These are phyloP conservation scores for Paracamarosporium sp. DNA, from an alignment of 2,329 filamentous ascomycete genomes.

Conservation along the genomic window DNA sequence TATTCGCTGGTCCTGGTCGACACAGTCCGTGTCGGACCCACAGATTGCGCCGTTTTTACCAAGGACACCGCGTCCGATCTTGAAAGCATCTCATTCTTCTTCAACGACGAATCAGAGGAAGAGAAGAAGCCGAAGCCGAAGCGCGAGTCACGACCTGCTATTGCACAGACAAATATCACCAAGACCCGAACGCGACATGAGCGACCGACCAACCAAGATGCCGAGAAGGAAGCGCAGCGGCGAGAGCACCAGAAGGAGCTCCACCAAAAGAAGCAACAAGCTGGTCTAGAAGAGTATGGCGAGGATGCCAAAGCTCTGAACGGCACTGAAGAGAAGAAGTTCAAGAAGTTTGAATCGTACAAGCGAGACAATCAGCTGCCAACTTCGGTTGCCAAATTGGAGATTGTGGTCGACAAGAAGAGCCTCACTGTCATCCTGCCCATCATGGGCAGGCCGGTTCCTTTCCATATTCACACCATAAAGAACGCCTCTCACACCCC, in stretches of 20 bases:
- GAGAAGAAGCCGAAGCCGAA: constrained; percentile 87
- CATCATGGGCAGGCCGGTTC: constrained; percentile 96
- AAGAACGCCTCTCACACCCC: constrained; percentile 99
- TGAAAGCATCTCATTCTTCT: constrained; percentile 97
- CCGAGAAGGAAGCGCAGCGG: constrained; percentile 85
- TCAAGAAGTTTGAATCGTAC: constrained; percentile 99
- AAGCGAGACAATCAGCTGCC: constrained; percentile 97
- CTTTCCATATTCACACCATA: constrained; percentile 97
- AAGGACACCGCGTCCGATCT: constrained; percentile 90
- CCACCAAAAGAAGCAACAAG: constrained; percentile 84
- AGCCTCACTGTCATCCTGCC: constrained; percentile 89
- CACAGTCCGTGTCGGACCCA: constrained; percentile 83
- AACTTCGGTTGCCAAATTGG: constrained; percentile 78
- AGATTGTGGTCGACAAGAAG: constrained; percentile 90
- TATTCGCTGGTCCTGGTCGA: constrained; percentile 93
- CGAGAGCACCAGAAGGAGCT: constrained; percentile 92
- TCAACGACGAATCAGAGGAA: constrained; percentile 91
- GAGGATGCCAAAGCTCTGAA: constrained; percentile 85
- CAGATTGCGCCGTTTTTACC: constrained; percentile 88
- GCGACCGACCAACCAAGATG: constrained; percentile 84
- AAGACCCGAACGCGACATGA: constrained; percentile 92
- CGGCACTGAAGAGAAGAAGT: constrained; percentile 94
- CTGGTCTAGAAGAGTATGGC: constrained; percentile 84
- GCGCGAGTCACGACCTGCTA: constrained; percentile 78
- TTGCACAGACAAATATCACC: constrained; percentile 94